Evolutionary conservation across 2,329 filamentous ascomycete species (phyloP), one percentile per base, ranked within the genome.

Genomic region (Colletotrichum sp.): DNA sequence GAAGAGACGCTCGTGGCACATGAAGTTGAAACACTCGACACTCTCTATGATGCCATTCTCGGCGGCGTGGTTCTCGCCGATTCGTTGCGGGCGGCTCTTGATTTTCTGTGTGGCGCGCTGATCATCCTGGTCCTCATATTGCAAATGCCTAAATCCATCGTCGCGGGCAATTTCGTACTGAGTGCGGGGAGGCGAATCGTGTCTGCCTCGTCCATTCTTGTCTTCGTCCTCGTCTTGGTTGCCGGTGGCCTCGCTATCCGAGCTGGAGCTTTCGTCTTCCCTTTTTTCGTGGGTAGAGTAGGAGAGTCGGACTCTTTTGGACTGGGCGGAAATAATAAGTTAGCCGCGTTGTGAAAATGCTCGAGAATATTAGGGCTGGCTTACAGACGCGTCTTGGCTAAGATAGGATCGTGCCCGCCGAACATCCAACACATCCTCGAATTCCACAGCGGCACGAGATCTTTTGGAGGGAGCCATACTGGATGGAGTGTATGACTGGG

Each of bases 21-120:
- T 98, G 84, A 98, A 98, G 82, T 98, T 98, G 78, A 92, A 90
- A 82, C 95, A 97, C 47, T 92, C 93, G 69, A 98, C 93, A 76
- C 93, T 93, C 82, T 98, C 93, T 61, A 98, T 93, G 69, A 98
- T 96, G 2, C 95, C 96, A 78, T 94, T 93, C 51, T 97, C 93
- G 1, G 95, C 93, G 2, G 93, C 90, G 51, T 91, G 88, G 78
- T 98, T 98, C 27, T 94, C 89, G 15, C 90, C 90, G 67, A 90
- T 83, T 47, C 83, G 84, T 36, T 82, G 79, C 58, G 86, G 82
- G 68, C 86, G 87, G 76, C 85, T 87, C 69, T 87, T 86, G 29
- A 94, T 85, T 33, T 89, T 88, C 79, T 94, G 92, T 12, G 92
- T 94, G 33, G 92, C 92, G 64, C 88, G 87, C 66, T 90, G 82